Evolutionary conservation across 2,329 filamentous ascomycete species (phyloP).

Genomic region (Sordariomycetes sp.): DNA sequence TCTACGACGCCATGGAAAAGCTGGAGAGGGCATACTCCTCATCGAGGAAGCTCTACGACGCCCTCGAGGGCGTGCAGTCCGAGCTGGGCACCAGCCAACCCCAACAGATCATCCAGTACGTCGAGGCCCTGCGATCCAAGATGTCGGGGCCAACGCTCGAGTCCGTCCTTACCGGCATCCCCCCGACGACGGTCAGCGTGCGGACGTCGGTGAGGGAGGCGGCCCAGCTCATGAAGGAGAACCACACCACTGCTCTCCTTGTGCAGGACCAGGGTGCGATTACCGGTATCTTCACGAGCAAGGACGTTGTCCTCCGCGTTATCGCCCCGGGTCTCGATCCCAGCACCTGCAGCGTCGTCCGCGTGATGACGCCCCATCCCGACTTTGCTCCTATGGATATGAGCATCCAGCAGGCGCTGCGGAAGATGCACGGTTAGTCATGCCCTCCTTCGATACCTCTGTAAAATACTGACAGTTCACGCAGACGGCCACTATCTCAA

Average conservation of each 20-base stretch:
- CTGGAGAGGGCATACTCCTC: conserved; percentile 94
- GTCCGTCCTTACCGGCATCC: conserved; percentile 80
- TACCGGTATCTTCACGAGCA: conserved; percentile 98
- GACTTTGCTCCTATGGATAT: conserved; percentile 98
- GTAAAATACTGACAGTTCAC: conserved; percentile 7
- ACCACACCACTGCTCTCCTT: conserved; percentile 91
- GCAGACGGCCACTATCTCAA: conserved; percentile 96
- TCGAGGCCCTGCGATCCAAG: conserved; percentile 85
- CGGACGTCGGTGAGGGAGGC: conserved; percentile 94
- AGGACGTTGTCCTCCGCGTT: conserved; percentile 94
- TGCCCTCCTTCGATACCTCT: neutral
- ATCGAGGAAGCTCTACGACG: conserved; percentile 95
- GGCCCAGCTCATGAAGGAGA: conserved; percentile 93
- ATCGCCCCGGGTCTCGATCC: conserved; percentile 95
- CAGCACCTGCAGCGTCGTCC: conserved; percentile 87
- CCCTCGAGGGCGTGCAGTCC: conserved; percentile 92
- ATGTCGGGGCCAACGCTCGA: conserved; percentile 98
- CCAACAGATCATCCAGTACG: conserved; percentile 97
- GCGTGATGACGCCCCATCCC: conserved; percentile 97
- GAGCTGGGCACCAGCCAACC: conserved; percentile 92
- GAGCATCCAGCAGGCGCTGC: conserved; percentile 93
- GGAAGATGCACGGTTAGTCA: conserved; percentile 92
- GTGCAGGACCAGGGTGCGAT: conserved; percentile 96
- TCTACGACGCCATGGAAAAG: conserved; percentile 99
- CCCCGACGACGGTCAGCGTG: conserved; percentile 89